Evolutionary conservation across 106 monocot genomes (phyloP).

Genomic region (Ottelia alismoides): DNA sequence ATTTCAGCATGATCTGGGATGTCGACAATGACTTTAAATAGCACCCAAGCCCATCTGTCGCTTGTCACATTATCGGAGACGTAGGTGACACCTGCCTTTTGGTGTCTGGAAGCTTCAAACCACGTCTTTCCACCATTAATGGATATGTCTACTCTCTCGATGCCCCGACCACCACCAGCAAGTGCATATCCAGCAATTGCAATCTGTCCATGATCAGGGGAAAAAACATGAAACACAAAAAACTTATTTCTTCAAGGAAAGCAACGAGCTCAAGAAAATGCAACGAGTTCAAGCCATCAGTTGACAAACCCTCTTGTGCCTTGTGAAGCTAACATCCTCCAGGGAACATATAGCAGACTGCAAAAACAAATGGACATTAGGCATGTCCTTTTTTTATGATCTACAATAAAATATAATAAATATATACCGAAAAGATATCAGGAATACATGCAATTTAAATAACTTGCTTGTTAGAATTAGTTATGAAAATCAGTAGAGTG

Average conservation of each 20-base stretch:
- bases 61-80: neutral
- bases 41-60: neutral
- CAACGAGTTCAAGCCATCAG: neutral
- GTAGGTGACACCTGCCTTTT: constrained; percentile 1
- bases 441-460: too few relatives aligned
- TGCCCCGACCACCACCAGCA: constrained; percentile 87
- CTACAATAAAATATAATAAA: too few relatives aligned
- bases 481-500: too few relatives aligned
- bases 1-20: constrained; percentile 4
- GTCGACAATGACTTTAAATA: neutral
- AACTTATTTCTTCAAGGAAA: too few relatives aligned
- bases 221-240: constrained; percentile 28
- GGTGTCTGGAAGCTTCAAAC: constrained; percentile 2
- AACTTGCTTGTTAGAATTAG: too few relatives aligned
- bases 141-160: constrained; percentile 88
- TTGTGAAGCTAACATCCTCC: constrained; percentile 53
- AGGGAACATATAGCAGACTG: constrained; percentile 93
- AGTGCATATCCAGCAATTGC: constrained; percentile 68
- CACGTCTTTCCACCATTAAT: constrained; percentile 29
- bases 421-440: too few relatives aligned
- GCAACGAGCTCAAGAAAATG: constrained; percentile 3
- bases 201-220: constrained; percentile 21
- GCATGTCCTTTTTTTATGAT: too few relatives aligned
- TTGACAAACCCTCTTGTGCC: constrained; percentile 39
- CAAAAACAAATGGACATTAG: neutral